These are phyloP conservation scores for Suillus sp. DNA, from an alignment of 768 basidiomycete species.

Conservation along the genomic window DNA sequence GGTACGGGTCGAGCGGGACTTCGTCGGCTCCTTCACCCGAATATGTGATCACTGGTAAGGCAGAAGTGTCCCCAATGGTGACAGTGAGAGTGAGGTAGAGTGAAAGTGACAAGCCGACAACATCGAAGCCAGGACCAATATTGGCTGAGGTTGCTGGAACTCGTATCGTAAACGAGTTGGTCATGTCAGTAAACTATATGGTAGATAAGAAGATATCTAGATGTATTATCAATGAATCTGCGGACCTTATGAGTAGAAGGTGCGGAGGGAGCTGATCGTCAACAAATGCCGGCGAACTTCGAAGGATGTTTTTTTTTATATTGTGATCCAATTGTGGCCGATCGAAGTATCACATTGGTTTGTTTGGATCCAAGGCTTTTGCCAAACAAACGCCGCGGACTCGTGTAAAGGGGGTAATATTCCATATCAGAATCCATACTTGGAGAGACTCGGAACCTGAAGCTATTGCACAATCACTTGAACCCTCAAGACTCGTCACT, in stretches of 20 bases:
- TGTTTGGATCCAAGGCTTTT: conserved; percentile 16
- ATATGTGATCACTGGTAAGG: conserved; percentile 70
- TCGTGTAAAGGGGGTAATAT: too few species aligned
- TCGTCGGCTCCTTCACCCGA: conserved; percentile 87
- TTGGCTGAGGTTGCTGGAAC: conserved; percentile 99
- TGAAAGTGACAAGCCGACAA: conserved; percentile 96
- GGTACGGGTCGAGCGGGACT: conserved; percentile 93
- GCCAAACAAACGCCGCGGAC: conserved; percentile 11
- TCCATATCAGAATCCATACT: too few species aligned
- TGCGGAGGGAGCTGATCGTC: not conserved
- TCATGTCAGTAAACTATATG: conserved; percentile 22
- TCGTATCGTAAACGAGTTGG: conserved; percentile 59
- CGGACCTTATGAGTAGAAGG: not conserved
- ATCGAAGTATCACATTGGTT: not conserved
- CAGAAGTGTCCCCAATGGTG: conserved; percentile 39
- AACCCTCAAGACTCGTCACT: not conserved
- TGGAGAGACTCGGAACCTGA: too few species aligned
- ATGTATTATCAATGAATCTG: not conserved
- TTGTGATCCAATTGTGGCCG: not conserved
- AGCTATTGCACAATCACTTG: too few species aligned
- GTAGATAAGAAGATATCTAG: not conserved
- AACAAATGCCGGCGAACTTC: not conserved
- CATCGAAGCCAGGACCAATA: conserved; percentile 98
- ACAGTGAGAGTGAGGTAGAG: conserved; percentile 80
- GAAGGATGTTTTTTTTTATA: not conserved